phyloP scores from a whole-genome alignment of 1,284 basidiomycete species.

The Fistulinella staudtii region DNA sequence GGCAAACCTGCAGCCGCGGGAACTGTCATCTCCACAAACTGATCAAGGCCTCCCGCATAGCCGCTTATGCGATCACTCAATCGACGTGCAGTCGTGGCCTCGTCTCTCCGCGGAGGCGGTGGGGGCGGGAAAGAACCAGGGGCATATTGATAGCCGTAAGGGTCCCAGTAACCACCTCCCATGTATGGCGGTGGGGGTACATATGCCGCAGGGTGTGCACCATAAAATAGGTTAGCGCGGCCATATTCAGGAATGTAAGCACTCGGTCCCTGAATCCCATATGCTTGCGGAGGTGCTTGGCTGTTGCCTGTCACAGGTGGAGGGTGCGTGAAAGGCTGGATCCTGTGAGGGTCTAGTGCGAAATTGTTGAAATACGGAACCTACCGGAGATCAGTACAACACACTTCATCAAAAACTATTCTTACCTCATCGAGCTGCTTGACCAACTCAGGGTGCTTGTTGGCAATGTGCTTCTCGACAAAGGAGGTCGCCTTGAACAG shows the following conservation, averaged over 20 bases:
- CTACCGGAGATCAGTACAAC: conserved; percentile 41
- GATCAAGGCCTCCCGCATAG: conserved; percentile 54
- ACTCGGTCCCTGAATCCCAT: conserved; percentile 62
- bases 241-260: conserved; percentile 46
- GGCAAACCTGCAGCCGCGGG: conserved; percentile 69
- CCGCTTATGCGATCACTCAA: conserved; percentile 76
- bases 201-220: conserved; percentile 38
- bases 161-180: conserved; percentile 53
- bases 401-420: conserved; percentile 10
- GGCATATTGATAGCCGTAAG: conserved; percentile 42
- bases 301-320: conserved; percentile 59
- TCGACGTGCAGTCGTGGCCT: conserved; percentile 51
- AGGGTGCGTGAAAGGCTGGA: conserved; percentile 80
- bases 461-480: conserved; percentile 90
- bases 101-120: conserved; percentile 50
- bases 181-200: conserved; percentile 43
- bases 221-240: conserved; percentile 43
- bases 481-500: conserved; percentile 94
- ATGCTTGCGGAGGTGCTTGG: conserved; percentile 74
- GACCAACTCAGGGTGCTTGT: conserved; percentile 82
- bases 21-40: conserved; percentile 41
- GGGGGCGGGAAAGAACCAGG: conserved; percentile 34
- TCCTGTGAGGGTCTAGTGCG: conserved; percentile 86
- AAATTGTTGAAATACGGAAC: conserved; percentile 90
- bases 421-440: conserved; percentile 73